Base-by-base conservation (phyloP, 164 flowering plant genomes). In the Brasenia schreberi region DNA sequence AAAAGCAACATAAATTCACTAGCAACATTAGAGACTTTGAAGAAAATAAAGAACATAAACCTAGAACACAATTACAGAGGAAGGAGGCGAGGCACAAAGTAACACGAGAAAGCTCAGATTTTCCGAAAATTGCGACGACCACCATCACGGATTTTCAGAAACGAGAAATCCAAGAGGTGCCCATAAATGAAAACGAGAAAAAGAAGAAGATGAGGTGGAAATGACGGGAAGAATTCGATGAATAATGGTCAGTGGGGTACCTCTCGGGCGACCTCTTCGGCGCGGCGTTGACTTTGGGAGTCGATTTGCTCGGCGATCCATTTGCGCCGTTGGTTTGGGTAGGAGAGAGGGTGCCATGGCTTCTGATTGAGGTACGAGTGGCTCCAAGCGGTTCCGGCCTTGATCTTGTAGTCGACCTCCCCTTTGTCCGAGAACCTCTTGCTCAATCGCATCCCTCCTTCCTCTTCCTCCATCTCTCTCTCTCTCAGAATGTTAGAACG, bases 271-370 rank as follows among this genome's bases (percentile, higher is more conserved):
- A 94, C 87, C 72, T 94, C 97, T 10, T 89, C 81, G 43, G 90
- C 73, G 11, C 90, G 83, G 64, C 90, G 90, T 0, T 77, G 58
- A 60, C 75, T 82, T 14, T 89, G 81, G 58, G 96, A 87, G 70
- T 88, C 83, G 67, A 87, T 82, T 71, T 94, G 97, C 68, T 91
- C 96, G 74, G 96, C 92, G 67, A 94, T 91, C 97, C 99, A 89
- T 71, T 94, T 94, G 75, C 97, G 92, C 67, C 96, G 97, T 66
- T 94, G 99, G 72, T 94, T 94, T 19, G 97, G 99, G 63, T 94
- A 94, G 9, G 99, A 94, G 71, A 94, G 89, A 44, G 99, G 99
- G 67, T 94, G 99, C 99, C 99, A 94, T 14, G 99, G 99, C 78
- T 94, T 94, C 81, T 94, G 99, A 72, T 94, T 94, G 18, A 94